phyloP scores from a whole-genome alignment of 1,284 basidiomycete species.

The Puccinia horiana region DNA sequence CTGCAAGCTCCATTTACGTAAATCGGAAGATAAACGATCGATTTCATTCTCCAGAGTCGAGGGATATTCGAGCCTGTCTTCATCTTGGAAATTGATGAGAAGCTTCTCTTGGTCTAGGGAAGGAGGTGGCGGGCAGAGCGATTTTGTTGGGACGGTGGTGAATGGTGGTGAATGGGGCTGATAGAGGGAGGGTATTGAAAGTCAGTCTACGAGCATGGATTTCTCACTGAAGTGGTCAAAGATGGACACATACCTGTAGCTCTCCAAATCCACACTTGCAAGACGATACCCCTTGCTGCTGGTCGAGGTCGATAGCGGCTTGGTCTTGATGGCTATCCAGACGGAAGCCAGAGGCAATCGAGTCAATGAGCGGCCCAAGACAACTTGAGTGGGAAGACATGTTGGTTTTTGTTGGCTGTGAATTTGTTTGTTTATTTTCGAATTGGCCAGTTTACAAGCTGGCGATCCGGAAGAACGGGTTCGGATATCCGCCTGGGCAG shows the following conservation, averaged over 20 bases:
- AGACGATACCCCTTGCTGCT: constrained; percentile 6
- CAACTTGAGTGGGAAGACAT: constrained; percentile 30
- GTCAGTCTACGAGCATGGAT: not conserved
- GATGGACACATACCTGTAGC: not conserved
- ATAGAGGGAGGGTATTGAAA: not conserved
- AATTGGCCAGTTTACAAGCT: not conserved
- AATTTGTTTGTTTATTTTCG: not conserved
- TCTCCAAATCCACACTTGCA: constrained; percentile 28
- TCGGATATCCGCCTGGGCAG: not conserved
- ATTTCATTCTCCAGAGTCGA: constrained; percentile 25
- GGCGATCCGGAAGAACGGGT: not conserved
- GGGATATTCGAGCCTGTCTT: not conserved
- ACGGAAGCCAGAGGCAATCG: constrained; percentile 2
- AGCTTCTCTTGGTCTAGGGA: not conserved
- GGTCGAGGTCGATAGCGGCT: not conserved
- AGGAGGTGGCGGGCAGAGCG: not conserved
- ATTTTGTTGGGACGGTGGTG: not conserved
- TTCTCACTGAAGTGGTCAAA: not conserved
- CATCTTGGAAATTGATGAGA: constrained; percentile 20
- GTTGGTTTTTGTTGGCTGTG: not conserved
- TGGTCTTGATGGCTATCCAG: not conserved
- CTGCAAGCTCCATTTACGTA: constrained; percentile 36
- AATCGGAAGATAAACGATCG: constrained; percentile 11
- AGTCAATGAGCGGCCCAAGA: constrained; percentile 24
- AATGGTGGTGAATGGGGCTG: not conserved